Evolutionary conservation across 1,284 basidiomycete species (phyloP).

Genomic region (Trichosporon asahii): DNA sequence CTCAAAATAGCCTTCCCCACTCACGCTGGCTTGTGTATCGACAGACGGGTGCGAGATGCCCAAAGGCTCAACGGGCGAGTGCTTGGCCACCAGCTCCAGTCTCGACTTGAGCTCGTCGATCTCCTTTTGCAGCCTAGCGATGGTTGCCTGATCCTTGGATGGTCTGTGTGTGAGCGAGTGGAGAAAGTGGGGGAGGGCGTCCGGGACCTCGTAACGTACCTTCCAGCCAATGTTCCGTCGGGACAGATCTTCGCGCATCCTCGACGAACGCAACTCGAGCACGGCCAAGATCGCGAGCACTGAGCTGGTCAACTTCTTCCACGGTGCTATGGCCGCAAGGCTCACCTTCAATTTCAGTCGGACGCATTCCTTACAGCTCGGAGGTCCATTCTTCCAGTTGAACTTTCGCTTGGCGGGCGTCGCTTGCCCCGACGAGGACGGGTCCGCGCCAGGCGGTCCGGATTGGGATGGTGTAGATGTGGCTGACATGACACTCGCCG

Average conservation of each 20-base stretch:
- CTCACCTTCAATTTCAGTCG: slow-evolving; percentile 31
- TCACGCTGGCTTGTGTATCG: not conserved
- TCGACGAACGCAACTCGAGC: slow-evolving; percentile 26
- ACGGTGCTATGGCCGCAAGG: not conserved
- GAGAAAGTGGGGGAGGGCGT: not conserved
- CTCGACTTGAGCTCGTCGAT: slow-evolving; percentile 18
- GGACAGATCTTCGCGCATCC: slow-evolving; percentile 30
- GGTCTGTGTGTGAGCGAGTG: slow-evolving; percentile 17
- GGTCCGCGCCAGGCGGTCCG: not conserved
- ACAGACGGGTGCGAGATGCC: not conserved
- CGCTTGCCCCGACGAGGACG: not conserved
- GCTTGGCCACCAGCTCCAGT: not conserved
- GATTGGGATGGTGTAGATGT: not conserved
- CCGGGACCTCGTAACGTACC: slow-evolving; percentile 16
- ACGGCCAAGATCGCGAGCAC: slow-evolving; percentile 31
- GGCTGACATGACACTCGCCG: not conserved
- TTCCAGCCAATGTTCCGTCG: slow-evolving; percentile 20
- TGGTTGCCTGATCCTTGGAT: slow-evolving; percentile 22
- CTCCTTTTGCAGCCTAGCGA: slow-evolving; percentile 23
- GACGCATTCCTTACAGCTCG: slow-evolving; percentile 28
- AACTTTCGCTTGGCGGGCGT: slow-evolving; percentile 16
- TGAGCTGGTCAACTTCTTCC: not conserved
- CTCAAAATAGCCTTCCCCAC: not conserved
- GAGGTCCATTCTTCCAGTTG: slow-evolving; percentile 28
- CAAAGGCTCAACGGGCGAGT: not conserved